Conservation (phyloP, 129 eudicot genomes). For the Glebionis coronaria region DNA sequence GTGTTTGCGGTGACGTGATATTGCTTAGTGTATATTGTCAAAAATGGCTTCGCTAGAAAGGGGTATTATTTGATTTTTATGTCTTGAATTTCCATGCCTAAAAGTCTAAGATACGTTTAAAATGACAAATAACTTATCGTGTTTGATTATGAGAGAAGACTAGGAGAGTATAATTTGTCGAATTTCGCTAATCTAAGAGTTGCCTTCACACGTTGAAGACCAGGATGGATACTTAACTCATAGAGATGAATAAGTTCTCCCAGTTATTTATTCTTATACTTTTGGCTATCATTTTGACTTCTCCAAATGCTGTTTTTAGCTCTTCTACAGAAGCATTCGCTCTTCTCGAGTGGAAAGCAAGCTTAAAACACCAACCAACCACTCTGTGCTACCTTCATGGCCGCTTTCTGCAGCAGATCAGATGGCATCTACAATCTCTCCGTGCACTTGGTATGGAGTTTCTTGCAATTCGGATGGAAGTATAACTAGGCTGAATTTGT, state of each 20-base stretch:
- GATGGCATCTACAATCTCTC: neutral
- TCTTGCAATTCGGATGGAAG: constrained; percentile 19
- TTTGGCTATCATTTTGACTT: neutral
- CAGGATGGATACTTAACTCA: neutral
- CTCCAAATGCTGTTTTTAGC: neutral
- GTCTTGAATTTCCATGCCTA: too few species aligned
- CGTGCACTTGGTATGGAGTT: constrained; percentile 44
- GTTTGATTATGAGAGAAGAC: too few species aligned
- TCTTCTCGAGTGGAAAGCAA: neutral
- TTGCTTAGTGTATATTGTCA: too few species aligned
- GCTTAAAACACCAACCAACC: neutral
- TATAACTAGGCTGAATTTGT: constrained; percentile 21
- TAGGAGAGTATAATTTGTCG: too few species aligned
- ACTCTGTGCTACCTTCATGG: neutral
- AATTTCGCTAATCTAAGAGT: too few species aligned
- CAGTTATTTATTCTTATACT: neutral
- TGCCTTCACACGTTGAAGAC: neutral
- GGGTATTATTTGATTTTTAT: too few species aligned
- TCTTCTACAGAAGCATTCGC: neutral
- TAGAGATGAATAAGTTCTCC: neutral
- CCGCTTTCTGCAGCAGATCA: neutral
- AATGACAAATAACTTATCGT: too few species aligned
- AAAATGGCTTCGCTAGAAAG: too few species aligned
- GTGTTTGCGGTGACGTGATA: too few species aligned
- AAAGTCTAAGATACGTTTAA: too few species aligned